Percentiles rank a stretch among this genome's conserved stretches.
These are phyloP conservation scores for Candida insectorum DNA, from an alignment of 805 yeast species.

Conservation along the genomic window DNA sequence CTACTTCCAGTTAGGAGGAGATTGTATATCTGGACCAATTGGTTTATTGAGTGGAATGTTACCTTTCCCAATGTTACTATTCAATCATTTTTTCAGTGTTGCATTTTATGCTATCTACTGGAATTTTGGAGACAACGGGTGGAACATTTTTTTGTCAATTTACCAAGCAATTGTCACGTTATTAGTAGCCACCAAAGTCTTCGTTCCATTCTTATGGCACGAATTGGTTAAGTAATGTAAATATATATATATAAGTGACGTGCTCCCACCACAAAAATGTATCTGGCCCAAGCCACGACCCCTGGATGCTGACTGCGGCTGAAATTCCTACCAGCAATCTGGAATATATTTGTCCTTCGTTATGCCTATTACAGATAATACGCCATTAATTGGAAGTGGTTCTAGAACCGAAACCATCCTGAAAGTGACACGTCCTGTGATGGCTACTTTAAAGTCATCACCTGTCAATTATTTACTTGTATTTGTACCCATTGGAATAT, in stretches of 20 bases:
- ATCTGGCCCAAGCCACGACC: too few relatives aligned
- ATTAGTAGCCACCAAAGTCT: constrained; percentile 70
- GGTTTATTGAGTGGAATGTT: constrained; percentile 78
- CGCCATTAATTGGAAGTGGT: too few relatives aligned
- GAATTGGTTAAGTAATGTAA: constrained; percentile 30
- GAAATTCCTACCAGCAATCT: too few relatives aligned
- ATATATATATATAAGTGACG: neutral
- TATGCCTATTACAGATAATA: too few relatives aligned
- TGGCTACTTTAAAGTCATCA: constrained; percentile 46
- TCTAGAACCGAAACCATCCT: neutral
- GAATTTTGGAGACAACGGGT: constrained; percentile 65
- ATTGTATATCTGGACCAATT: constrained; percentile 72
- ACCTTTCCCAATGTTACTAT: constrained; percentile 70
- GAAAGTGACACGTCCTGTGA: neutral
- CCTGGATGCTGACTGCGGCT: too few relatives aligned
- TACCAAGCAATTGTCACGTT: constrained; percentile 66
- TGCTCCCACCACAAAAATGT: too few relatives aligned
- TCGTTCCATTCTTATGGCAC: constrained; percentile 70
- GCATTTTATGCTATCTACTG: constrained; percentile 78
- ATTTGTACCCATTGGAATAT: constrained; percentile 85
- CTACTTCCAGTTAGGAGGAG: constrained; percentile 84
- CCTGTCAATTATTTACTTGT: constrained; percentile 74
- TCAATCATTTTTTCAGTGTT: constrained; percentile 86
- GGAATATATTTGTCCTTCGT: too few relatives aligned
- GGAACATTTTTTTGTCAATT: constrained; percentile 60